phyloP scores from a whole-genome alignment of 2,329 filamentous ascomycete genomes.

The Dactylellina drechsleri region DNA sequence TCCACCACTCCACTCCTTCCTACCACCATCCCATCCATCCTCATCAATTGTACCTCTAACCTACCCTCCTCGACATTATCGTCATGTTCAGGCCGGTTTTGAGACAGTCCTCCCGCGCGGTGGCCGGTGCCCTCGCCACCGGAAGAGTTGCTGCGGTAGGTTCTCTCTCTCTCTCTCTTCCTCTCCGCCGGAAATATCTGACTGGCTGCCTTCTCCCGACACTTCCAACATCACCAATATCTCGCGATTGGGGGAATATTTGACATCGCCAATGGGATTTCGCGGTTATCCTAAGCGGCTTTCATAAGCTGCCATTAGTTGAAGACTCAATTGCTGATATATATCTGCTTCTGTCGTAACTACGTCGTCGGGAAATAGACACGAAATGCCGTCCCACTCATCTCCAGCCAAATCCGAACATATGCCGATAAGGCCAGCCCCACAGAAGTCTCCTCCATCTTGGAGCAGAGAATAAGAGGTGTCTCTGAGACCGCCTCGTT shows the following conservation, averaged over 20 bases:
- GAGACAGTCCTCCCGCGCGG: conserved; percentile 93
- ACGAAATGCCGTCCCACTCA: conserved; percentile 85
- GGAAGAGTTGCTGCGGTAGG: conserved; percentile 94
- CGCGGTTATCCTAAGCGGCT: conserved; percentile 55
- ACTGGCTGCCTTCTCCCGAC: conserved; percentile 61
- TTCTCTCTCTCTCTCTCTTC: conserved; percentile 62
- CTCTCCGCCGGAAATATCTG: conserved; percentile 64
- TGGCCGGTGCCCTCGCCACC: conserved; percentile 86
- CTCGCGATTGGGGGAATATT: conserved; percentile 62
- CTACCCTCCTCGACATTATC: conserved; percentile 65
- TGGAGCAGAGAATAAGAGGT: conserved; percentile 98
- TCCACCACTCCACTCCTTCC: conserved; percentile 55
- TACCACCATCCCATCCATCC: conserved; percentile 47
- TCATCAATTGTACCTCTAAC: conserved; percentile 54
- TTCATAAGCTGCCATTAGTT: conserved; percentile 20
- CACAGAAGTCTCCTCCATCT: conserved; percentile 98
- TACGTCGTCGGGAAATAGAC: conserved; percentile 68
- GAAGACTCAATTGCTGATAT: conserved; percentile 57
- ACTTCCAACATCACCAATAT: conserved; percentile 61
- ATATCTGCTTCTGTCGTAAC: conserved; percentile 64
- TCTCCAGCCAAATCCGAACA: conserved; percentile 78
- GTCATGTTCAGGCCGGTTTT: conserved; percentile 98
- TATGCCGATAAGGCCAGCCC: conserved; percentile 95
- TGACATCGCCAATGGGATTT: conserved; percentile 60
- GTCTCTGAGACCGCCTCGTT: conserved; percentile 96